Evolutionary conservation across 768 basidiomycete species (phyloP), one percentile per base, ranked within the genome.

Genomic region (Lactifluus subvellereus): DNA sequence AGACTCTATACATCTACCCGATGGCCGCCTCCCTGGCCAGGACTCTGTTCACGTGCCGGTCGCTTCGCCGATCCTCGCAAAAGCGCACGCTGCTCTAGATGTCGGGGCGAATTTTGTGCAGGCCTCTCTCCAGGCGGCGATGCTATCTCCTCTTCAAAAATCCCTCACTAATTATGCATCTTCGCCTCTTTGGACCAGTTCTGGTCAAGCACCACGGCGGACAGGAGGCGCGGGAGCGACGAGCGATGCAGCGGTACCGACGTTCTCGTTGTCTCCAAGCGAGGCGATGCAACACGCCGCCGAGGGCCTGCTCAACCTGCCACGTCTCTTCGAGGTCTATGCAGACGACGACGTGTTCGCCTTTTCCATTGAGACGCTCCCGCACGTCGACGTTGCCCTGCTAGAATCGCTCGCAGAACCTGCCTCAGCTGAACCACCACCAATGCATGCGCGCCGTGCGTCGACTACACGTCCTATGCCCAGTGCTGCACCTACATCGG

Each of bases 231-330:
- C 14, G 71, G 79, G 30, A 74, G 78, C 58, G 35, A 64, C 65
- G 32, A 54, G 71, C 68, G 84, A 86, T 42, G 77, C 91, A 32
- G 80, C 82, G 38, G 83, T 98, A 6, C 97, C 97, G 2, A 91
- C 84, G 6, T 99, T 99, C 77, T 97, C 94, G 1, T 79, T 98
- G 13, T 91, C 91, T 10, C 95, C 94, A 1, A 96, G 87, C 59
- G 91, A 93, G 58, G 85, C 83, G 4, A 87, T 97, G 64, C 90
- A 94, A 63, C 85, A 86, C 61, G 87, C 98, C 37, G 90, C 91
- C 2, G 97, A 98, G 71, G 94, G 94, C n/a, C 76, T 99, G 38
- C 79, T 98, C 37, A 97, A 96, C 75, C 83, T 99, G 3, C 93
- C 96, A 2, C 77, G 94, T 60, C 77, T 98, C 16, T 97, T 98